Conservation (phyloP, 2,329 filamentous ascomycete genomes). For the Fusarium albidum region DNA sequence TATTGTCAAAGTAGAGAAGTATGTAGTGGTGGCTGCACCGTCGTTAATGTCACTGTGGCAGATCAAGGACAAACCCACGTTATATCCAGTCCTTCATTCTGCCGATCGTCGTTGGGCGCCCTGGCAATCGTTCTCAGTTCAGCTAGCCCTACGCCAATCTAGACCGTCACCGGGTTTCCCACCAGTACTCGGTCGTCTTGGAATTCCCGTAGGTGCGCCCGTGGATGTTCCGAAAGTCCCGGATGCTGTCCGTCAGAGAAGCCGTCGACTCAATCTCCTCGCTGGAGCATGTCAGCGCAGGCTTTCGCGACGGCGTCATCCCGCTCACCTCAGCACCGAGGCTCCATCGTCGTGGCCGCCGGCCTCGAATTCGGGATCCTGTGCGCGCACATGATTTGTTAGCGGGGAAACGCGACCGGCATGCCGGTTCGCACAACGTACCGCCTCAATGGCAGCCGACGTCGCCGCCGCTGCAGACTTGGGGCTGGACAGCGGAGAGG, state of each 20-base stretch:
- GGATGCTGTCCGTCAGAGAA: conserved; percentile 30
- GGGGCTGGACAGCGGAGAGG: conserved; percentile 12
- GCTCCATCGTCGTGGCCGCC: conserved; percentile 12
- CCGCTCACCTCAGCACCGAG: conserved; percentile 24
- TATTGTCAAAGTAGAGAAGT: conserved; percentile 43
- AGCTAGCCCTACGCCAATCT: background rate
- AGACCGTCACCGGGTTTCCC: background rate
- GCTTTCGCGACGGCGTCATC: too few species aligned
- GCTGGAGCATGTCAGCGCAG: conserved; percentile 10
- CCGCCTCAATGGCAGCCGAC: conserved; percentile 21
- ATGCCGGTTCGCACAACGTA: conserved; percentile 6
- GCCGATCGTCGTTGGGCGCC: conserved; percentile 22
- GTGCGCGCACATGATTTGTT: conserved; percentile 1
- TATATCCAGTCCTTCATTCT: conserved; percentile 31
- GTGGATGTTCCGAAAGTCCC: conserved; percentile 29
- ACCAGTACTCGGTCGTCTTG: conserved; percentile 31
- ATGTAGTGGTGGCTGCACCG: conserved; percentile 17
- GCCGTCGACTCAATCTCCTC: conserved; percentile 23
- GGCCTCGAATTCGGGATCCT: conserved; percentile 26
- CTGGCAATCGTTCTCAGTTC: conserved; percentile 10
- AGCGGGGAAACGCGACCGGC: conserved; percentile 3
- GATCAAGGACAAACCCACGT: conserved; percentile 18
- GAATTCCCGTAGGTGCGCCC: conserved; percentile 31
- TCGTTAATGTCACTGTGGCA: too few species aligned
- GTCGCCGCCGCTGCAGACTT: background rate